These are phyloP conservation scores for Ascochyta fabae DNA, from an alignment of 2,329 filamentous ascomycete genomes.

Conservation along the genomic window DNA sequence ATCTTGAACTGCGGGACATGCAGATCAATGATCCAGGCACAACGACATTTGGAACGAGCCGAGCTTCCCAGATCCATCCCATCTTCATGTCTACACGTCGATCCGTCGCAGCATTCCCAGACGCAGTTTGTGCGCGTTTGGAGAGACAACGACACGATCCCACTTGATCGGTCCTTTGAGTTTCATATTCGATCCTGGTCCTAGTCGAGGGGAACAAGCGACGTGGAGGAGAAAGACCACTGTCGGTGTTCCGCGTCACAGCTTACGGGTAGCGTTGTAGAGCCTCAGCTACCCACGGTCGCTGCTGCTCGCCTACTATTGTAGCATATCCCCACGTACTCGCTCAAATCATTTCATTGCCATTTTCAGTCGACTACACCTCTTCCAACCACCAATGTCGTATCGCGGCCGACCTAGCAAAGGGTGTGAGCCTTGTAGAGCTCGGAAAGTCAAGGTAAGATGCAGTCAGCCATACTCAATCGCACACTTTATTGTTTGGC, in stretches of 20 bases:
- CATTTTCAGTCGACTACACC: not conserved
- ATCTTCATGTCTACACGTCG: constrained; percentile 1
- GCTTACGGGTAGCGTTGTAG: not conserved
- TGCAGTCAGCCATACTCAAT: not conserved
- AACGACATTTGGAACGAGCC: constrained; percentile 2
- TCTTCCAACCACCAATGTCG: constrained; percentile 29
- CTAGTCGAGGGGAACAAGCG: not conserved
- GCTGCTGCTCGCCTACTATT: not conserved
- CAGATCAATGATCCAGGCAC: constrained; percentile 12
- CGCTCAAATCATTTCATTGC: not conserved
- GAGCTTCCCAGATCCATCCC: constrained; percentile 5
- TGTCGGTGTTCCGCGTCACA: constrained; percentile 8
- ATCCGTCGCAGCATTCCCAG: not conserved
- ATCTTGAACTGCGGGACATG: constrained; percentile 7
- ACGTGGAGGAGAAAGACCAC: not conserved
- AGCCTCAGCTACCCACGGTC: not conserved
- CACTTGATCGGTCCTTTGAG: not conserved
- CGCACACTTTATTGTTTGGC: not conserved
- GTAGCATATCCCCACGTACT: not conserved
- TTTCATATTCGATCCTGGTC: not conserved
- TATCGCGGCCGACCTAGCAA: constrained; percentile 47
- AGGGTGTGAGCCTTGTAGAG: constrained; percentile 44
- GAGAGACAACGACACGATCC: not conserved
- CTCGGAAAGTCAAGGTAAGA: constrained; percentile 45
- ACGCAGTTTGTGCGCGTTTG: not conserved